Percentiles rank a stretch among this genome's conserved stretches.
Conservation (phyloP, 169 alveolate species). For the Plasmodium gonderi region DNA sequence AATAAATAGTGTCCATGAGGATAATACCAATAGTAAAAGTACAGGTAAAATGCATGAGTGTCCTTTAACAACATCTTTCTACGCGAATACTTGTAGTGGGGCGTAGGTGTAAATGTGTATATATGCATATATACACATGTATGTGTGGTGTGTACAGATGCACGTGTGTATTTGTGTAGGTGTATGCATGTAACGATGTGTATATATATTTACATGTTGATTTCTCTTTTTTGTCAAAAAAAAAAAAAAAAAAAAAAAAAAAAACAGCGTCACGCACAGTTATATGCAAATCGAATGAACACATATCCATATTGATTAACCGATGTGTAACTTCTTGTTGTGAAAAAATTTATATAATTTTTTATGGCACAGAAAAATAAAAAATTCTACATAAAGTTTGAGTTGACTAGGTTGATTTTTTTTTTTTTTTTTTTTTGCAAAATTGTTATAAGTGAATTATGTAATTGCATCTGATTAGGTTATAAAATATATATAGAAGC, state of each 20-base stretch:
- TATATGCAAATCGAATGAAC: not conserved
- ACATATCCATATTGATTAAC: not conserved
- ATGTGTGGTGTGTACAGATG: not conserved
- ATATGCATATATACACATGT: not conserved
- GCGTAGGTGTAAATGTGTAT: not conserved
- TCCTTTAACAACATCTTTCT: not conserved
- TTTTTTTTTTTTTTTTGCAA: too few relatives aligned
- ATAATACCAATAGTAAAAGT: not conserved
- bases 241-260: too few relatives aligned
- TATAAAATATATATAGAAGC: too few relatives aligned
- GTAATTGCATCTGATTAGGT: too few relatives aligned
- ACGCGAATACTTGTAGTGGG: not conserved
- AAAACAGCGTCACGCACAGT: not conserved
- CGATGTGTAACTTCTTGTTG: too few relatives aligned
- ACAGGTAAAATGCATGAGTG: conserved; percentile 8
- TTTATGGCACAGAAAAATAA: not conserved
- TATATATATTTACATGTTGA: too few relatives aligned
- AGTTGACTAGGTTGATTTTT: too few relatives aligned
- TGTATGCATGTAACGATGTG: too few relatives aligned
- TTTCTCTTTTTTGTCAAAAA: not conserved
- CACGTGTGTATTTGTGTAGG: too few relatives aligned
- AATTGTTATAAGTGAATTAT: too few relatives aligned
- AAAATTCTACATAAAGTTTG: not conserved
- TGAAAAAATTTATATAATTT: not conserved
- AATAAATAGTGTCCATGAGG: conserved; percentile 7